Evolutionary conservation across 2,329 filamentous ascomycete genomes (phyloP).

Genomic region (Colletotrichum scovillei): DNA sequence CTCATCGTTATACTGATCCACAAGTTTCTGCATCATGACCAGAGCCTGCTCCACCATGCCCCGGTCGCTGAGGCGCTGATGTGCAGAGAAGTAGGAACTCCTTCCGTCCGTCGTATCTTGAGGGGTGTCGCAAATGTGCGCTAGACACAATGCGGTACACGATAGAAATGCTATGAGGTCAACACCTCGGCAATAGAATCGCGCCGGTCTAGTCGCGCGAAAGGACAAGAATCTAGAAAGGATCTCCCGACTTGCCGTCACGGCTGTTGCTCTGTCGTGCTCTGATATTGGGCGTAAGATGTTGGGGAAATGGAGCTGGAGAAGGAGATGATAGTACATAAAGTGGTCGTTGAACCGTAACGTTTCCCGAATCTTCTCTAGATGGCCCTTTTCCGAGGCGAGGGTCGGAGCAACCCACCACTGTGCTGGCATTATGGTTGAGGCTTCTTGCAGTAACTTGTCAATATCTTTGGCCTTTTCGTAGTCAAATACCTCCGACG

Average conservation of each 20-base stretch:
- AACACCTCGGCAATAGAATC: slow-evolving; percentile 37
- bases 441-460: slow-evolving; percentile 44
- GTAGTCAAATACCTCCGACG: slow-evolving; percentile 36
- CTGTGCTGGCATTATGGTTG: slow-evolving; percentile 44
- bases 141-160: slow-evolving; percentile 49
- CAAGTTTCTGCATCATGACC: slow-evolving; percentile 47
- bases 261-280: slow-evolving; percentile 44
- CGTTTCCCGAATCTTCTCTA: slow-evolving; percentile 33
- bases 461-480: slow-evolving; percentile 48
- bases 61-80: slow-evolving; percentile 53
- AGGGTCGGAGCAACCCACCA: slow-evolving; percentile 50
- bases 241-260: slow-evolving; percentile 52
- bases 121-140: slow-evolving; percentile 47
- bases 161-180: slow-evolving; percentile 53
- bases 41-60: slow-evolving; percentile 51
- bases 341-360: slow-evolving; percentile 47
- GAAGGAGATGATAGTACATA: slow-evolving; percentile 51
- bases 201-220: slow-evolving; percentile 42
- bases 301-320: slow-evolving; percentile 54
- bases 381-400: neutral
- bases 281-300: slow-evolving; percentile 41
- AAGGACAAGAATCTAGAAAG: slow-evolving; percentile 49
- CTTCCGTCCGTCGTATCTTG: neutral
- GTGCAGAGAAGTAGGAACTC: slow-evolving; percentile 42
- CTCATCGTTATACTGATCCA: slow-evolving; percentile 43